phyloP scores from a whole-genome alignment of 129 eudicot genomes.

The Silybum marianum region DNA sequence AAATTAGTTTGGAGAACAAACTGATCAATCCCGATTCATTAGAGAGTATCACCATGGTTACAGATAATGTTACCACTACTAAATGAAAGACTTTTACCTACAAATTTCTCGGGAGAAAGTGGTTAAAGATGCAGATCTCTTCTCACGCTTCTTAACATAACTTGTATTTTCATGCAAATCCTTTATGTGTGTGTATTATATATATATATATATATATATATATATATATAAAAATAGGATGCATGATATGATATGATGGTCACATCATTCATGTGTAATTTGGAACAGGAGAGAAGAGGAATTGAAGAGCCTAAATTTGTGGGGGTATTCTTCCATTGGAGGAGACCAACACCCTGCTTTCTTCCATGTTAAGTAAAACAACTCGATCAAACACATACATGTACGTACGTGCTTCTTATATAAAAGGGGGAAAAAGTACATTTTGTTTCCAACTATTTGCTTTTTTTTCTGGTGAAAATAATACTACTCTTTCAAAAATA shows the following conservation, averaged over 20 bases:
- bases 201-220: too few relatives aligned
- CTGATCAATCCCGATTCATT: too few relatives aligned
- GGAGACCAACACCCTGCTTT: conserved; percentile 38
- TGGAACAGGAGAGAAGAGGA: background rate
- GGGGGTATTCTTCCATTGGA: conserved; percentile 33
- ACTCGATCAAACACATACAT: conserved; percentile 8
- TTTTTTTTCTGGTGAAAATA: background rate
- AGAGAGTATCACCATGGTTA: too few relatives aligned
- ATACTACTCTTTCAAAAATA: background rate
- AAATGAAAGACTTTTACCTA: too few relatives aligned
- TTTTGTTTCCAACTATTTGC: conserved; percentile 2
- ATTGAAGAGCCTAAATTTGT: conserved; percentile 25
- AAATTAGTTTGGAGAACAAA: too few relatives aligned
- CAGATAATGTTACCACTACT: too few relatives aligned
- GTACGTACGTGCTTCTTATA: conserved; percentile 7
- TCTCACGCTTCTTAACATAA: too few relatives aligned
- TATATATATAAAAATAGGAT: too few relatives aligned
- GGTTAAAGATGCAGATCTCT: too few relatives aligned
- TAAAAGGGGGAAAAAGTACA: conserved; percentile 9
- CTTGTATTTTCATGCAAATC: too few relatives aligned
- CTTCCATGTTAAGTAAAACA: conserved; percentile 34
- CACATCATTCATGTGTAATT: background rate
- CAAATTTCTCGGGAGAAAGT: too few relatives aligned
- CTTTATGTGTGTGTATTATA: too few relatives aligned
- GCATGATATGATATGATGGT: background rate